Evolutionary conservation across 495 filamentous ascomycete genomes (phyloP), one percentile per base, ranked within the genome.

Genomic region (Aspergillus cavernicola): DNA sequence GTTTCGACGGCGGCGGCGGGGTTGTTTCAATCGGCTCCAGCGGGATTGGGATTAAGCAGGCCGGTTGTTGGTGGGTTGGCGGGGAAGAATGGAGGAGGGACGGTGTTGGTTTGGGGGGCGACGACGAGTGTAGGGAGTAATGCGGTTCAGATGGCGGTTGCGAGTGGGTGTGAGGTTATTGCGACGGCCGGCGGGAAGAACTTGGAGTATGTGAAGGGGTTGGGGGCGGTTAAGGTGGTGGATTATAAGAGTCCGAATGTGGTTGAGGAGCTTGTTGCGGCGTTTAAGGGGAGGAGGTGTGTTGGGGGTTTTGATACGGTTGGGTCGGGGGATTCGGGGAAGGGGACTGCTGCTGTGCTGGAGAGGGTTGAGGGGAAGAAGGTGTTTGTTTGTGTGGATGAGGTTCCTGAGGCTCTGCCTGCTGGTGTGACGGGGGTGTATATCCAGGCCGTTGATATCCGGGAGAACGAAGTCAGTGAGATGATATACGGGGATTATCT

Each of bases 111-210:
- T 45, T 86, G 81, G 75, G 83, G 83, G 23, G 84, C 81, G 32
- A 70, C 77, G 7, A 73, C 73, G 7, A 78, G 75, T 28, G 80
- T 86, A 5, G 85, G 85, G 12, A 65, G 70, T 60, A 75, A 73
- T 49, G 79, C 77, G 1, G 82, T 86, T 46, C 85, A 87, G 60
- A 75, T 85, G n/a, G 82, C 81, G 5, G 65, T 67, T 5, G 74
- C 77, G 1, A 70, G 82, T 0, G 84, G 84, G 2, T 75, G 75
- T 19, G 73, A 77, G 7, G 83, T 87, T 6, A 63, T 85, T 35
- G 65, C 77, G 0, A 83, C 80, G 0, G 70, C 79, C 0, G 75
- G 72, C 1, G 62, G 64, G 4, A 68, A 70, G 47, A 86, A 86
- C 60, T 71, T 76, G 38, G 74, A 75, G 1, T 75, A 74, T 47